Percentiles rank a stretch among this genome's conserved stretches.
Conservation (phyloP, 139 green algal species). For the Bryopsis sp. region DNA sequence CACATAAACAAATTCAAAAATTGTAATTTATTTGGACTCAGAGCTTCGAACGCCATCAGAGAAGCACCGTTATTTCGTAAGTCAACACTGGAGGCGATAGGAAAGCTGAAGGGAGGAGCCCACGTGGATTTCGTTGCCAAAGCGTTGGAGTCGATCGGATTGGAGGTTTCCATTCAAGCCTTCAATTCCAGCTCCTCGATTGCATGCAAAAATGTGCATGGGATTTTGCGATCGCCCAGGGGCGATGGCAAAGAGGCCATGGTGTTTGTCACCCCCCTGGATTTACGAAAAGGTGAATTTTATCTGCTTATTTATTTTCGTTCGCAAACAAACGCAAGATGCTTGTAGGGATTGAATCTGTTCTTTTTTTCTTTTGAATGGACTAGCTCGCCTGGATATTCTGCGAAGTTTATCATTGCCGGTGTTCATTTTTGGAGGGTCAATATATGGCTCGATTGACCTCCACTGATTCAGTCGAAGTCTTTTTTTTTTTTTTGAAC, state of each 20-base stretch:
- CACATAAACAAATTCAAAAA: neutral
- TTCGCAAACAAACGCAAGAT: neutral
- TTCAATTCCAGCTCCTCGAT: neutral
- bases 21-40: neutral
- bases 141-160: too few relatives aligned
- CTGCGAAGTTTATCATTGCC: constrained; percentile 15
- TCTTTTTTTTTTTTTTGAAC: too few relatives aligned
- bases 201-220: constrained; percentile 35
- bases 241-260: constrained; percentile 56
- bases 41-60: neutral
- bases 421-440: too few relatives aligned
- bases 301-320: too few relatives aligned
- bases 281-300: neutral
- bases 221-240: constrained; percentile 26
- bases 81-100: too few relatives aligned
- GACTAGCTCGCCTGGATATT: constrained; percentile 14
- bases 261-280: constrained; percentile 41
- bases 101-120: neutral
- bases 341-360: too few relatives aligned
- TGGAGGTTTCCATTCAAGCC: neutral
- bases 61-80: neutral
- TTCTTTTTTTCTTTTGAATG: neutral
- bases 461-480: too few relatives aligned
- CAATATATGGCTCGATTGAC: too few relatives aligned
- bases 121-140: neutral